Percentiles rank a stretch among this genome's conserved stretches.
These are phyloP conservation scores for Chaetoscypha palmicola DNA, from an alignment of 2,329 filamentous ascomycete species.

Conservation along the genomic window DNA sequence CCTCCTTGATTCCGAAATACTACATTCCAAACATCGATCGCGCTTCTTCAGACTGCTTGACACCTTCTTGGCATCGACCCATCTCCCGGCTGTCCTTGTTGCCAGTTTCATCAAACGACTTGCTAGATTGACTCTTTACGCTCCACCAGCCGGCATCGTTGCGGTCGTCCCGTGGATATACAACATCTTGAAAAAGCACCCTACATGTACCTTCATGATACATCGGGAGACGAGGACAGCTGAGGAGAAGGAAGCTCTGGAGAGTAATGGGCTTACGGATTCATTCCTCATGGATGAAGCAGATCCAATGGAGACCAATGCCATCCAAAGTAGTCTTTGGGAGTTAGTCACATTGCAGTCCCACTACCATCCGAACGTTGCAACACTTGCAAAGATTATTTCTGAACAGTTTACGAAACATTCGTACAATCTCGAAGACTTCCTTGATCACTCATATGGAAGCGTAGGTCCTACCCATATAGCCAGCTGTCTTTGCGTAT, in stretches of 20 bases:
- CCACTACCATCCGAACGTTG: conserved; percentile 96
- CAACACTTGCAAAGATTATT: conserved; percentile 86
- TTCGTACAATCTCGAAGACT: conserved; percentile 92
- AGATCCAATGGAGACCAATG: conserved; percentile 78
- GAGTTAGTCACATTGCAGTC: conserved; percentile 84
- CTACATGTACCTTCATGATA: conserved; percentile 91
- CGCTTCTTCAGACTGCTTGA: conserved; percentile 89
- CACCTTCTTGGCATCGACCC: conserved; percentile 82
- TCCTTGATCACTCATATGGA: conserved; percentile 87
- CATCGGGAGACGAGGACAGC: conserved; percentile 63
- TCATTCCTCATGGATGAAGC: conserved; percentile 68
- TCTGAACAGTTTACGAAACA: conserved; percentile 97
- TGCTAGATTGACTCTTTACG: conserved; percentile 74
- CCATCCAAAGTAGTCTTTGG: conserved; percentile 92
- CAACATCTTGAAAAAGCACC: conserved; percentile 86
- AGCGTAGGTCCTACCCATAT: conserved; percentile 49
- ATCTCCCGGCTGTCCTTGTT: conserved; percentile 83
- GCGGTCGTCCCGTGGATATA: conserved; percentile 89
- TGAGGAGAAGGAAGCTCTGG: conserved; percentile 50
- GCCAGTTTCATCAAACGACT: conserved; percentile 97
- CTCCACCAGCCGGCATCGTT: conserved; percentile 83
- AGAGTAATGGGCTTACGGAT: conserved; percentile 57
- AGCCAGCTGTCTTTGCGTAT: background rate
- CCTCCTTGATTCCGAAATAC: conserved; percentile 72
- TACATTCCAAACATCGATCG: conserved; percentile 92